Evolutionary conservation across 306 rosid genomes (phyloP).

Genomic region (Quercus berberidifolia): DNA sequence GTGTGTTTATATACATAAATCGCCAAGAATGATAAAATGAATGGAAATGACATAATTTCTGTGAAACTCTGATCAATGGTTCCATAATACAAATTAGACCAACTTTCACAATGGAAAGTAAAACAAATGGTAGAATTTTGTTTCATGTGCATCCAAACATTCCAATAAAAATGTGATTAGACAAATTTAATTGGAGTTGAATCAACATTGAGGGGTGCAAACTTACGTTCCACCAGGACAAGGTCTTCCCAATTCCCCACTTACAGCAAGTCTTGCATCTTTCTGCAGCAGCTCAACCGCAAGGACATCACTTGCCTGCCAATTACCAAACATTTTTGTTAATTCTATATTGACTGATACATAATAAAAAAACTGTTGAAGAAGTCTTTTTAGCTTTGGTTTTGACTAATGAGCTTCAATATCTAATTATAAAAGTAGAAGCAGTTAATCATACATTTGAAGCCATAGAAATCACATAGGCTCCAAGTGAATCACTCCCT

Average conservation of each 20-base stretch:
- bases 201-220: neutral
- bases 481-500: conserved; percentile 86
- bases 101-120: neutral
- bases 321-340: conserved; percentile 22
- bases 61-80: neutral
- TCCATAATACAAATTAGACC: conserved; percentile 4
- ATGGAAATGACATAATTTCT: neutral
- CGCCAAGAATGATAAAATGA: neutral
- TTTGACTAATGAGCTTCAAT: neutral
- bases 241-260: conserved; percentile 77
- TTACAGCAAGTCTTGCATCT: conserved; percentile 82
- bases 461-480: conserved; percentile 97
- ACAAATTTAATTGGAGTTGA: neutral
- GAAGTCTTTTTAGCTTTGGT: neutral
- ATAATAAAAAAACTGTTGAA: neutral
- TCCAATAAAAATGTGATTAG: neutral
- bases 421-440: conserved; percentile 11
- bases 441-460: conserved; percentile 54
- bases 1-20: neutral
- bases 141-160: neutral
- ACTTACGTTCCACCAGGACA: conserved; percentile 94
- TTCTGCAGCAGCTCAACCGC: conserved; percentile 96
- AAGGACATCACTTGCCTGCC: conserved; percentile 93
- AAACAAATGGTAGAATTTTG: neutral
- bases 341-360: neutral